Percentiles rank a stretch among this genome's conserved stretches.
Conservation (phyloP, 495 filamentous ascomycete species). For the Neurospora tetraspora region DNA sequence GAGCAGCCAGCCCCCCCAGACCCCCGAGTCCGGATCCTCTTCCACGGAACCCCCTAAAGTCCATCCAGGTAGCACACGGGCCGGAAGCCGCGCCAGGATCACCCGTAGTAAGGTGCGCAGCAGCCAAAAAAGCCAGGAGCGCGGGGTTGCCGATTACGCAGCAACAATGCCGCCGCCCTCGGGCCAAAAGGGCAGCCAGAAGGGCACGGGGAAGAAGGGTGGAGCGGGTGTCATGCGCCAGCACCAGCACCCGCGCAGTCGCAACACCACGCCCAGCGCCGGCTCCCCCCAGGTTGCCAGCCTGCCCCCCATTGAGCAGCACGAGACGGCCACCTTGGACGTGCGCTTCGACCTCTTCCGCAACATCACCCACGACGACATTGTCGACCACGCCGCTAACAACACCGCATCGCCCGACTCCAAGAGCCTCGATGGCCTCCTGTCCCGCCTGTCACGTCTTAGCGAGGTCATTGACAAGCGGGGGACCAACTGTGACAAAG, state of each 20-base stretch:
- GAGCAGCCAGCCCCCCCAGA: background rate
- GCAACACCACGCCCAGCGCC: slow-evolving; percentile 75
- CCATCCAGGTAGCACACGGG: background rate
- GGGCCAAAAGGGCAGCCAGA: slow-evolving; percentile 59
- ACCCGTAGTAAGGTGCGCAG: background rate
- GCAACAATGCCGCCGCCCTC: slow-evolving; percentile 39
- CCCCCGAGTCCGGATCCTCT: background rate
- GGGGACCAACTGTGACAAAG: slow-evolving; percentile 54
- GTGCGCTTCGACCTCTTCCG: slow-evolving; percentile 40
- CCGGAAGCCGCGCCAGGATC: background rate
- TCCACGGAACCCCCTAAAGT: background rate
- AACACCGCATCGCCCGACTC: slow-evolving; percentile 62
- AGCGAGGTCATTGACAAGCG: slow-evolving; percentile 55
- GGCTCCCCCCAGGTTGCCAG: slow-evolving; percentile 34
- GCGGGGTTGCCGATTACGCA: background rate
- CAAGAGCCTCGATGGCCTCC: slow-evolving; percentile 57
- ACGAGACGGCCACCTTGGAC: slow-evolving; percentile 56
- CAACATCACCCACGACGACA: slow-evolving; percentile 58
- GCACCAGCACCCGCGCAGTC: slow-evolving; percentile 51
- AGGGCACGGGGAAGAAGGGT: slow-evolving; percentile 67
- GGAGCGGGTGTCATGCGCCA: slow-evolving; percentile 52
- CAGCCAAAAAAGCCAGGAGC: background rate
- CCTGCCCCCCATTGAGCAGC: slow-evolving; percentile 42
- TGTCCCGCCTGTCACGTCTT: slow-evolving; percentile 55
- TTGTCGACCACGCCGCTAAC: slow-evolving; percentile 55